Evolutionary conservation across 2,329 filamentous ascomycete species (phyloP).

Genomic region (Colletotrichum acutatum): DNA sequence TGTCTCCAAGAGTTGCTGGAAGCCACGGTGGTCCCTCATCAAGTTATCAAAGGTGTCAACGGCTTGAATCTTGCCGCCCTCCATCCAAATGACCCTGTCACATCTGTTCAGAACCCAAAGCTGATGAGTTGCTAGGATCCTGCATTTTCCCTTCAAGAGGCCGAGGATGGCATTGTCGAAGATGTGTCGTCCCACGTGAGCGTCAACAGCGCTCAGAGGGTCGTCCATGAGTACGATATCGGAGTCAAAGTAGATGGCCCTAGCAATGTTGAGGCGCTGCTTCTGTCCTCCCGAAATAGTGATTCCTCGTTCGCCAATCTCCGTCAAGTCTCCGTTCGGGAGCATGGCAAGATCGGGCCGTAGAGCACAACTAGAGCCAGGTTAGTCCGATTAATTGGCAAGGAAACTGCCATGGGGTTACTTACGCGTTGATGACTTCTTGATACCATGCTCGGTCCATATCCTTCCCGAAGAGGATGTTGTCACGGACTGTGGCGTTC

Average conservation of each 20-base stretch:
- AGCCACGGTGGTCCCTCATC: conserved; percentile 81
- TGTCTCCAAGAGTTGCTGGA: conserved; percentile 86
- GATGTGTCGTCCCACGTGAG: conserved; percentile 78
- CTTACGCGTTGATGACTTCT: conserved; percentile 80
- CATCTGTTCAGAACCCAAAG: conserved; percentile 91
- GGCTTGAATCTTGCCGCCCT: conserved; percentile 84
- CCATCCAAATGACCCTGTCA: conserved; percentile 94
- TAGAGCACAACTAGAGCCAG: conserved; percentile 74
- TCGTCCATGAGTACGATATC: conserved; percentile 78
- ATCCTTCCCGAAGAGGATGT: conserved; percentile 89
- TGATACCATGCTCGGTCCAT: conserved; percentile 83
- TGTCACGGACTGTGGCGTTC: conserved; percentile 86
- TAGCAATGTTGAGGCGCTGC: conserved; percentile 92
- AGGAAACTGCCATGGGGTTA: conserved; percentile 38
- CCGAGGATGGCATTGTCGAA: conserved; percentile 96
- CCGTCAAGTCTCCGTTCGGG: conserved; percentile 87
- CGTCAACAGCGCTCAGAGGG: conserved; percentile 75
- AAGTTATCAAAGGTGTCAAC: conserved; percentile 91
- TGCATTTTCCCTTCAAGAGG: conserved; percentile 86
- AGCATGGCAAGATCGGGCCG: conserved; percentile 90
- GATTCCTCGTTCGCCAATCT: conserved; percentile 95
- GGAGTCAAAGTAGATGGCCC: conserved; percentile 77
- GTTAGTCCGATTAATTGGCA: conserved; percentile 16
- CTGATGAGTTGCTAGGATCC: conserved; percentile 94
- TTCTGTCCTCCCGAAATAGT: conserved; percentile 97